Base-by-base conservation (phyloP, 2,329 filamentous ascomycete species). In the Phoma sp. region DNA sequence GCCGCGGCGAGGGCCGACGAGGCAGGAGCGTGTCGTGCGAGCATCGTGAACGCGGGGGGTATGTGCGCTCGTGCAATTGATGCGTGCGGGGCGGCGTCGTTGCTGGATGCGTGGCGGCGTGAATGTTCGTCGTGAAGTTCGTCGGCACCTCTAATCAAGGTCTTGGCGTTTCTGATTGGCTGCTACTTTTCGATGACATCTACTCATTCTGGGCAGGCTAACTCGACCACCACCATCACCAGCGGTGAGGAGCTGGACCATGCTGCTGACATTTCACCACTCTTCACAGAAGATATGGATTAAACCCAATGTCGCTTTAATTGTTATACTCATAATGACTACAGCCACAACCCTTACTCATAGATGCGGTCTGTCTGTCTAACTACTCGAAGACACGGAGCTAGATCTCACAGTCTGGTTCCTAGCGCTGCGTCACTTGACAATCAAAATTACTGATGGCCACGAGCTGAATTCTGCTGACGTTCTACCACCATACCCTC, bases 21-120 rank as follows among this genome's bases (percentile, higher is more conserved):
- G 39, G 73, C 60, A 37, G 75, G 74, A 34, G 71, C 69, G 53
- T 77, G 75, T 62, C 76, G 68, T 60, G 75, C 67, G 61, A 78
- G 71, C 74, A 79, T 79, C 55, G 42, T 74, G 65, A 56, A 57
- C 65, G 63, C 65, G 53, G 53, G 53, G 15, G 56, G 21, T 59
- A 59, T 54, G 47, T 61, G 58, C 49, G 57, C 57, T 65, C 65
- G 59, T 73, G 75, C 67, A 76, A 75, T 74, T 75, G 72, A 72
- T 65, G 68, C 70, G 70, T 62, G 57, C 57, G 60, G 58, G 60
- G 64, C 62, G 61, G 61, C 61, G 67, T 67, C 59, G 66, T 65
- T 62, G 67, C 62, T 59, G 58, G 47, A 38, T 34, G 58, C 56
- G 60, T 71, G 71, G 69, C 66, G 67, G 66, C 40, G 42, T 28